Conservation (phyloP, 2,329 filamentous ascomycete genomes). For the Macrophomina phaseolina region DNA sequence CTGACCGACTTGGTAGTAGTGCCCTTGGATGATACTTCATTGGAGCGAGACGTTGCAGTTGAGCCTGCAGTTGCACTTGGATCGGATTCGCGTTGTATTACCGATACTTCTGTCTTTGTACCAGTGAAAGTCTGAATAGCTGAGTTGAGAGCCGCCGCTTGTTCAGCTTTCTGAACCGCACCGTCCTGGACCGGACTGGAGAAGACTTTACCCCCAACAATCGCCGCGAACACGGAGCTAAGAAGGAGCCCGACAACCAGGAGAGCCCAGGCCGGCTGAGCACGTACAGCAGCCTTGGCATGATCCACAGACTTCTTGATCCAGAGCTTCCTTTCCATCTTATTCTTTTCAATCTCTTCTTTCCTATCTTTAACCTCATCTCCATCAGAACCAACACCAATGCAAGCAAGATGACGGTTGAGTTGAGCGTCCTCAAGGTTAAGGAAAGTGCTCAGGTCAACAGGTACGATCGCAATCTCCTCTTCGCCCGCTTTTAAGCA, state of each 20-base stretch:
- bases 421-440: conserved; percentile 43
- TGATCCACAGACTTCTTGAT: conserved; percentile 3
- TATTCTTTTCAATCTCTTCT: conserved; percentile 1
- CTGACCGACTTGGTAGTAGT: conserved; percentile 19
- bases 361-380: neutral
- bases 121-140: conserved; percentile 24
- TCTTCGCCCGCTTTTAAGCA: conserved; percentile 40
- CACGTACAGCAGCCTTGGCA: conserved; percentile 3
- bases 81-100: conserved; percentile 20
- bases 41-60: neutral
- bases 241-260: conserved; percentile 9
- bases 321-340: neutral
- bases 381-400: conserved; percentile 30
- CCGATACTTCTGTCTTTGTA: conserved; percentile 21
- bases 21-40: conserved; percentile 16
- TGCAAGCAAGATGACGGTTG: conserved; percentile 45
- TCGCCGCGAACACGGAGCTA: conserved; percentile 7
- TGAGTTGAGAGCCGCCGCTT: conserved; percentile 21
- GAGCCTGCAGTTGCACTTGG: conserved; percentile 12
- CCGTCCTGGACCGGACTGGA: conserved; percentile 4
- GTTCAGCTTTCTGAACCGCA: conserved; percentile 16
- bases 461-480: conserved; percentile 32
- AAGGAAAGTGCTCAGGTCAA: conserved; percentile 41
- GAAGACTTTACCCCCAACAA: conserved; percentile 2
- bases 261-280: conserved; percentile 19